A percentile compares a stretch with the other conserved stretches of the same genome.
Conservation (phyloP, 768 basidiomycete species). For the Suillus americanus region DNA sequence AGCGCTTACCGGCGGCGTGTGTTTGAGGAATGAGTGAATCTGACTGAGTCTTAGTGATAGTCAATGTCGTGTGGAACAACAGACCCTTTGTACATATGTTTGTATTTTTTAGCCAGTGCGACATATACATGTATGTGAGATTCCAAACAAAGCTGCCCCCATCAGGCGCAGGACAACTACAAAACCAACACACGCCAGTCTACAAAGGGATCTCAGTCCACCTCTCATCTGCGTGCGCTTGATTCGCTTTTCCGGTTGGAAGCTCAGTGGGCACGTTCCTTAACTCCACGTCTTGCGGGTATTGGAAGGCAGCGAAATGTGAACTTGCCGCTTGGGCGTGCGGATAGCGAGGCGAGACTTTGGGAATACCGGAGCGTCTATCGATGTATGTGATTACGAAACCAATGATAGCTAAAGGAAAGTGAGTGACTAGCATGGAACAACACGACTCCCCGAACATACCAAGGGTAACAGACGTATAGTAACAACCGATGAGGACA, state of each 20-base stretch:
- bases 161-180: not conserved
- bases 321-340: conserved; percentile 29
- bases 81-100: not conserved
- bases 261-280: conserved; percentile 15
- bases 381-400: conserved; percentile 27
- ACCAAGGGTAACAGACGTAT: conserved; percentile 27
- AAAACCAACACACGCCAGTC: not conserved
- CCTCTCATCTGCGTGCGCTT: not conserved
- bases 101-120: no score
- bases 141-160: conserved; percentile 6
- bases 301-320: conserved; percentile 16
- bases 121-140: no score
- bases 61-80: not conserved
- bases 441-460: conserved; percentile 5
- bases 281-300: conserved; percentile 20
- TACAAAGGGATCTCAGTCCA: conserved; percentile 23
- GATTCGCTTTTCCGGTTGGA: conserved; percentile 12
- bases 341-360: conserved; percentile 22
- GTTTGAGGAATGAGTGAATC: conserved; percentile 4
- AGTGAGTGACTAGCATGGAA: conserved; percentile 3
- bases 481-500: conserved; percentile 30
- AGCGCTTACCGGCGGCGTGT: conserved; percentile 25
- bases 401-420: conserved; percentile 19
- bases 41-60: not conserved
- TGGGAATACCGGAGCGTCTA: conserved; percentile 24